Conservation (phyloP, 139 green algal species). For the Chlorella sp. region DNA sequence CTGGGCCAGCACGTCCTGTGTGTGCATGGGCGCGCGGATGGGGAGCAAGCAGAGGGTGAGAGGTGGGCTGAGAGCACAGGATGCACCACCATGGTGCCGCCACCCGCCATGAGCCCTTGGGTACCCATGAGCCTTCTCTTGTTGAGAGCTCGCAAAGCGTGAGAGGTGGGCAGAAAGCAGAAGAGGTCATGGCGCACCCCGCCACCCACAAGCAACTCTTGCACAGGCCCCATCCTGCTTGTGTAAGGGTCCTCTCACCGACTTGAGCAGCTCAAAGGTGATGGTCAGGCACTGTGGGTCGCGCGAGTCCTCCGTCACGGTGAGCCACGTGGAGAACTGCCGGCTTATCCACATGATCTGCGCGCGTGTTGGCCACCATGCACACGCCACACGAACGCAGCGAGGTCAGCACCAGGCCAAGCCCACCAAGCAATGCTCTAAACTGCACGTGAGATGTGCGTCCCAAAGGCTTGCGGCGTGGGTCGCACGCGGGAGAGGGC, state of each 20-base stretch:
- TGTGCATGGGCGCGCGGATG: neutral
- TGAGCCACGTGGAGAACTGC: conserved; percentile 26
- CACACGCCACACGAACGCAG: neutral
- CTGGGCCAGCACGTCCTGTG: conserved; percentile 20
- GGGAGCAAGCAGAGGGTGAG: neutral
- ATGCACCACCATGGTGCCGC: neutral
- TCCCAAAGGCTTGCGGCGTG: too few relatives aligned
- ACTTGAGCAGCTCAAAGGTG: conserved; percentile 26
- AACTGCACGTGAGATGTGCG: too few relatives aligned
- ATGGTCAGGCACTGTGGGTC: conserved; percentile 24
- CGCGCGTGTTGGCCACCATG: too few relatives aligned
- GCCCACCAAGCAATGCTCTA: too few relatives aligned
- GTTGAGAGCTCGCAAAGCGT: too few relatives aligned
- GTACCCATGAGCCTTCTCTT: too few relatives aligned
- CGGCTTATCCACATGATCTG: conserved; percentile 14
- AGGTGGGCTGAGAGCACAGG: neutral
- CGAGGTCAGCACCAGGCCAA: neutral
- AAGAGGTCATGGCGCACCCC: too few relatives aligned
- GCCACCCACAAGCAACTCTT: too few relatives aligned
- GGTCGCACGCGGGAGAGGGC: too few relatives aligned
- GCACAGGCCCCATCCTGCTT: too few relatives aligned
- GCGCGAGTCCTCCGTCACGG: conserved; percentile 26
- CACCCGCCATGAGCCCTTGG: neutral
- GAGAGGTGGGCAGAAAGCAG: too few relatives aligned
- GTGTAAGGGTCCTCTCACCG: too few relatives aligned